These are phyloP conservation scores for Rheum nobile DNA, from an alignment of 148 eudicot species.

Conservation along the genomic window DNA sequence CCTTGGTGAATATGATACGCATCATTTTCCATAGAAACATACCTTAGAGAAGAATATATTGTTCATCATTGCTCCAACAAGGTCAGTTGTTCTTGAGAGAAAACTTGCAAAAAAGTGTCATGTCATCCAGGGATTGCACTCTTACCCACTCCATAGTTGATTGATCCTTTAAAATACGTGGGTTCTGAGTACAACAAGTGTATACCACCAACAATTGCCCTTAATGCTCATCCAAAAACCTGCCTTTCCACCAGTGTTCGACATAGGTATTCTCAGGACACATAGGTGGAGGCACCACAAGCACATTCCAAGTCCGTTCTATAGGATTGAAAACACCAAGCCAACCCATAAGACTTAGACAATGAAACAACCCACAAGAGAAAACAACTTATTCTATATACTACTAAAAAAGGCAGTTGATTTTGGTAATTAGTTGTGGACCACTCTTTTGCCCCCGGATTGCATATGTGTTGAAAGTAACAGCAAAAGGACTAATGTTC, in stretches of 20 bases:
- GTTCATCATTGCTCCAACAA: constrained; percentile 59
- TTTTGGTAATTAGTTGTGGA: constrained; percentile 52
- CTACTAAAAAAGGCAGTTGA: constrained; percentile 64
- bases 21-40: constrained; percentile 61
- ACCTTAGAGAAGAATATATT: constrained; percentile 68
- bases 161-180: constrained; percentile 47
- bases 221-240: constrained; percentile 56
- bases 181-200: constrained; percentile 57
- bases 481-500: constrained; percentile 53
- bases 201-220: constrained; percentile 63
- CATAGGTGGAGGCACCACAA: constrained; percentile 62
- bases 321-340: constrained; percentile 60
- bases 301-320: constrained; percentile 50
- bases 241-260: constrained; percentile 75
- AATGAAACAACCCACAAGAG: constrained; percentile 50
- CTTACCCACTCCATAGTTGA: constrained; percentile 52
- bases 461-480: constrained; percentile 64
- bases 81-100: constrained; percentile 60
- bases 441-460: constrained; percentile 60
- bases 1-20: constrained; percentile 60
- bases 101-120: constrained; percentile 63
- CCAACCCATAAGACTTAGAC: constrained; percentile 78
- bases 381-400: constrained; percentile 70
- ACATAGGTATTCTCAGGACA: constrained; percentile 51
- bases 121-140: constrained; percentile 40